These are phyloP conservation scores for Magnaporthiopsis poae DNA, from an alignment of 2,329 filamentous ascomycete species.

Conservation along the genomic window DNA sequence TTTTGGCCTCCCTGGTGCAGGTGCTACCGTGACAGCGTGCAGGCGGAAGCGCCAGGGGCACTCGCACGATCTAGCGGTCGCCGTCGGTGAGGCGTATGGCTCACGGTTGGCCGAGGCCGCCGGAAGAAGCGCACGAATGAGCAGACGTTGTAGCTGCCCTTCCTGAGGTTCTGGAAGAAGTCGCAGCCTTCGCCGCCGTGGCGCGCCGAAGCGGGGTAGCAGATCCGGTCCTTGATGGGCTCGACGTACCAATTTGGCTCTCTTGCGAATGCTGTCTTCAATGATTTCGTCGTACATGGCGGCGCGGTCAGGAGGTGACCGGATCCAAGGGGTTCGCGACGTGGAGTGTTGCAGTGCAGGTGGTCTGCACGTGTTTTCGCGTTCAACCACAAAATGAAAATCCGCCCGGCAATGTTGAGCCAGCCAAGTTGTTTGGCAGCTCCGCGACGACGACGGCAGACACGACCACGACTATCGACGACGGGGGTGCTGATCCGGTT, in stretches of 20 bases:
- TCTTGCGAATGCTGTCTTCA: not conserved
- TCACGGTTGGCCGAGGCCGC: not conserved
- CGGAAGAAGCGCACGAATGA: conserved; percentile 3
- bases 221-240: conserved; percentile 1
- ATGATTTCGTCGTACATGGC: not conserved
- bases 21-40: too few relatives aligned
- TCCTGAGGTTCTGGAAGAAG: not conserved
- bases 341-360: too few relatives aligned
- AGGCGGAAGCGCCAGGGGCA: not conserved
- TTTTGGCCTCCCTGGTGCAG: too few relatives aligned
- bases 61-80: conserved; percentile 2
- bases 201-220: conserved; percentile 1
- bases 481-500: too few relatives aligned
- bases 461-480: too few relatives aligned
- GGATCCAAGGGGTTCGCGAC: too few relatives aligned
- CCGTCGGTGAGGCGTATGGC: not conserved
- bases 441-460: too few relatives aligned
- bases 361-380: too few relatives aligned
- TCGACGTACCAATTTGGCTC: not conserved
- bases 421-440: too few relatives aligned
- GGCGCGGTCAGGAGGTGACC: too few relatives aligned
- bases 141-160: conserved; percentile 4
- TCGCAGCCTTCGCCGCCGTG: conserved; percentile 3
- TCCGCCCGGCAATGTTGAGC: too few relatives aligned
- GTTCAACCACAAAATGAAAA: too few relatives aligned